Evolutionary conservation across 805 yeast genomes (phyloP), one percentile per base, ranked within the genome.

Genomic region (Suhomyces xylopsoci): DNA sequence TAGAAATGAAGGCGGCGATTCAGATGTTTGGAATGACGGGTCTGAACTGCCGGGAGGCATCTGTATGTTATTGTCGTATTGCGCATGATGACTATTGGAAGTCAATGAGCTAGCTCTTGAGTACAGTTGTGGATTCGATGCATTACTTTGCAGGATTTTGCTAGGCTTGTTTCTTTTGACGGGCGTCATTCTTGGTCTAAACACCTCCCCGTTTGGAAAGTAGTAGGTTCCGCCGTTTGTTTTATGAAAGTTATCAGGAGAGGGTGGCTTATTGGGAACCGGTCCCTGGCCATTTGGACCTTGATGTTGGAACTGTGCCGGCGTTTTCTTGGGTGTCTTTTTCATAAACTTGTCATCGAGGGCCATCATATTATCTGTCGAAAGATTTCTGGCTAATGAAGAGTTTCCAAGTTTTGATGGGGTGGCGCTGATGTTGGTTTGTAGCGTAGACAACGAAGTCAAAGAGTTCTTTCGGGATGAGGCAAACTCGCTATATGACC

Each of bases 161-260:
- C 59, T 58, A 7, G 81, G 81, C 49, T 74, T 67, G 28, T 68
- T 59, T 50, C 80, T 65, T 46, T 68, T 72, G n/a, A 68, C 53
- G 1, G 79, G 79, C 10, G 70, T 67, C 44, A 61, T 63, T 40
- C 83, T 61, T 1, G 83, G 83, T 34, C 78, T 65, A 61, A 80
- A 80, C 2, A 79, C 70, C 58, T 80, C 84, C 47, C 84, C 84
- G 60, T 80, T 80, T 14, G 83, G 83, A 59, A 80, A 80, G 55
- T 68, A 73, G 58, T 65, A 76, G 14, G 71, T 55, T 9, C 74
- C 67, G 17, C 49, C 51, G 49, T 51, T 49, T 9, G 56, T 51
- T 49, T 58, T 61, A 32, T 54, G 57, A 15, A 51, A 54, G 15
- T 17, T 49, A 20, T 54, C 55, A 24, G 51, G 40, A 9, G 51